A percentile compares a stretch with the other conserved stretches of the same genome.
phyloP scores from a whole-genome alignment of 2,329 filamentous ascomycete species.

The Colletotrichum chlorophyti region DNA sequence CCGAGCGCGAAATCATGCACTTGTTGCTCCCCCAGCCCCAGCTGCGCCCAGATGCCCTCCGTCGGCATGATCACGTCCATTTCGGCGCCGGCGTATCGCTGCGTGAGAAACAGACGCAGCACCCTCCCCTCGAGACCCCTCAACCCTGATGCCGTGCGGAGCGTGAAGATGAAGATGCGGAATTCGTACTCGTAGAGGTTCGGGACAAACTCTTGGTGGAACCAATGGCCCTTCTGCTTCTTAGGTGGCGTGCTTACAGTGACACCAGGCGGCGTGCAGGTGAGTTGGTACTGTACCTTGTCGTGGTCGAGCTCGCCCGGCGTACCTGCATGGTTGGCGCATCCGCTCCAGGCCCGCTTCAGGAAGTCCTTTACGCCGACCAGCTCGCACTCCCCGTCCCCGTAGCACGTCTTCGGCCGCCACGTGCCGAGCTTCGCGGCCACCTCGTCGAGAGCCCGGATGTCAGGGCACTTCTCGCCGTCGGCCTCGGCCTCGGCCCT shows the following conservation, averaged over 20 bases:
- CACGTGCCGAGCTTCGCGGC: background rate
- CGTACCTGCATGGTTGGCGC: background rate
- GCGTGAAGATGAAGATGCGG: background rate
- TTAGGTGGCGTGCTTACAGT: no score
- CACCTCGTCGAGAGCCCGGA: background rate
- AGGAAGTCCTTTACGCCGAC: background rate
- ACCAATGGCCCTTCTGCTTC: no score
- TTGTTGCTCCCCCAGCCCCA: no score
- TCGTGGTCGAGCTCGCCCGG: background rate
- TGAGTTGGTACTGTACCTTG: no score
- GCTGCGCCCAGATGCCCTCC: background rate
- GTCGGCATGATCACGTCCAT: no score
- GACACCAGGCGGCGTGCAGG: no score
- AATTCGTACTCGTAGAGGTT: background rate
- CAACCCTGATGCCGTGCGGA: background rate
- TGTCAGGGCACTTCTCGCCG: background rate
- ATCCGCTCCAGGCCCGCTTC: constrained; percentile 1
- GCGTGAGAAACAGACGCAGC: no score
- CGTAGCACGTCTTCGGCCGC: background rate
- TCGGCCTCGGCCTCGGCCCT: background rate
- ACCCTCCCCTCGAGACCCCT: background rate
- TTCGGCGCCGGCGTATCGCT: no score
- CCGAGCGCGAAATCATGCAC: background rate
- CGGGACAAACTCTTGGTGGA: background rate
- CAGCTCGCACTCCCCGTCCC: background rate